Percentiles rank a stretch among this genome's conserved stretches.
These are phyloP conservation scores for Chlorella sp. DNA, from an alignment of 139 green algal species.

Conservation along the genomic window DNA sequence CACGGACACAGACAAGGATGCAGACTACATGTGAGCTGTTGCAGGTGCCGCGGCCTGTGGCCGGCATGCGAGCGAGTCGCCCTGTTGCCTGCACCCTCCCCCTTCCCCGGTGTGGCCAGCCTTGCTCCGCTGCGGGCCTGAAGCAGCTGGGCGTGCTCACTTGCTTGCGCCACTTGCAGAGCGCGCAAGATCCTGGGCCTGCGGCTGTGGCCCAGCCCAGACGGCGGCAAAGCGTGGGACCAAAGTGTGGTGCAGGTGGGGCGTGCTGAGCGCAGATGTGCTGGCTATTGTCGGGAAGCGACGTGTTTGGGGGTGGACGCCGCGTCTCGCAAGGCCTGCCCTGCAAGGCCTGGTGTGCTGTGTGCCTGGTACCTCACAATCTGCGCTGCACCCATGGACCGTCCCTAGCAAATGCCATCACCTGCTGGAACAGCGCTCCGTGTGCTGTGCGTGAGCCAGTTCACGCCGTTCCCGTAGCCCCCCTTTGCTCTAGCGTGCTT, in stretches of 20 bases:
- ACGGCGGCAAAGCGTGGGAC: conserved; percentile 62
- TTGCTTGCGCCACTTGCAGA: background rate
- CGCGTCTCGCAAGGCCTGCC: no score
- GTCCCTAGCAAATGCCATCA: no score
- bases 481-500: no score
- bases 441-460: conserved; percentile 80
- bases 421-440: no score
- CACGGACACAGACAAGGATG: conserved; percentile 57
- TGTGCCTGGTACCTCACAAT: no score
- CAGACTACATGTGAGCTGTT: conserved; percentile 71
- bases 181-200: conserved; percentile 59
- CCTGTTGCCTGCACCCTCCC: background rate
- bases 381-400: no score
- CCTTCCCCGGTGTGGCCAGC: background rate
- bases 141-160: no score
- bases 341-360: no score
- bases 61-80: background rate
- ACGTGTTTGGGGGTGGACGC: no score
- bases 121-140: background rate
- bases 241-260: conserved; percentile 45
- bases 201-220: conserved; percentile 60
- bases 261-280: no score
- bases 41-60: background rate
- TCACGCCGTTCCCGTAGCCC: no score
- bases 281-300: no score